Evolutionary conservation across 208 protist genomes (phyloP), one percentile per base, ranked within the genome.

Genomic region (Tritrichomonas foetus): DNA sequence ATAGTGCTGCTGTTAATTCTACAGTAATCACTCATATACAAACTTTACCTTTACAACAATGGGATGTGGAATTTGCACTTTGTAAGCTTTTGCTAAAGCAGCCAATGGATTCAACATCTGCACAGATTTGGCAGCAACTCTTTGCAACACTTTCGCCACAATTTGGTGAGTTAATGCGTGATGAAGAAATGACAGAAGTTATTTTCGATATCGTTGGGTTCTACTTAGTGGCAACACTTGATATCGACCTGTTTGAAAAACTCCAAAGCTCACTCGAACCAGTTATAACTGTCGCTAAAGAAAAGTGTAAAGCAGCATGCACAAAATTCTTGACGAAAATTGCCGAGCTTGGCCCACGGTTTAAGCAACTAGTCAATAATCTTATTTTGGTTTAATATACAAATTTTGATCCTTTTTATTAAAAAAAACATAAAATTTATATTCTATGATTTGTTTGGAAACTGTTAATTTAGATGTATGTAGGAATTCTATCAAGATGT

Each of bases 31-130:
- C 44, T 5, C 78, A 89, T 89, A 89, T 89, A 53, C 41, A 89
- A 49, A 44, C 47, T 3, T 47, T 89, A 27, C 78, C 78, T 39
- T 47, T 89, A 25, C 1, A 50, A 25, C 13, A 89, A 39, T 89
- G 78, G 78, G 78, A 89, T 57, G 78, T 89, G 33, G 78, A 89
- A 50, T 89, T 89, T 39, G 78, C 41, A 22, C 78, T 89, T 16
- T 89, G 78, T n/a, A 89, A 89, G n/a, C 30, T 89, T 1, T n/a
- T 89, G 5, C 30, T 89, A 13, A 89, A 89, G 47, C 78, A 89
- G n/a, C 78, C 78, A 39, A 89, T 89, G 78, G 78, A 89, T 39
- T 89, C 78, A n/a, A 89, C 41, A 57, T 89, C 78, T 1, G 78
- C 78, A 39, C 78, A 89, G n/a, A 89, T 57, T n/a, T 89, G 78